These are phyloP conservation scores for Ophiosphaerella narmari DNA, from an alignment of 2,329 filamentous ascomycete genomes.

Conservation along the genomic window DNA sequence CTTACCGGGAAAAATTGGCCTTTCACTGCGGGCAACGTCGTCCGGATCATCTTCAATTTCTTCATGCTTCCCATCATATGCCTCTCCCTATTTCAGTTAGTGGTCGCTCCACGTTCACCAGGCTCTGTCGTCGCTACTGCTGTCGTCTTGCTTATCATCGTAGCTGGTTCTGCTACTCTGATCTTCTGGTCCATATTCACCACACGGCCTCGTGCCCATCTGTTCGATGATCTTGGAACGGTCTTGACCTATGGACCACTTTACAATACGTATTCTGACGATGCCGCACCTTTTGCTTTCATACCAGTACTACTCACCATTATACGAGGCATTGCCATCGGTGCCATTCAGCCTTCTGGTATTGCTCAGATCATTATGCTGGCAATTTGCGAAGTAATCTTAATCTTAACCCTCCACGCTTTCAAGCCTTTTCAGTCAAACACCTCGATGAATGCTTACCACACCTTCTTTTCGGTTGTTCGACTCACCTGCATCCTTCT, in stretches of 20 bases:
- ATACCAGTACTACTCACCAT: slow-evolving; percentile 85
- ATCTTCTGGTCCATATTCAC: slow-evolving; percentile 78
- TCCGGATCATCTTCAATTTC: slow-evolving; percentile 90
- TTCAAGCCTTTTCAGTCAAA: slow-evolving; percentile 88
- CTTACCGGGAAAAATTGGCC: slow-evolving; percentile 89
- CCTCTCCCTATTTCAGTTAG: slow-evolving; percentile 88
- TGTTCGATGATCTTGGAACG: slow-evolving; percentile 92
- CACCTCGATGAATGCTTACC: slow-evolving; percentile 97
- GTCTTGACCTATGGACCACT: slow-evolving; percentile 88
- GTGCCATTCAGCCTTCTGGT: slow-evolving; percentile 88
- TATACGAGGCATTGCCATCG: slow-evolving; percentile 85
- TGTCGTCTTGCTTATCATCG: slow-evolving; percentile 71
- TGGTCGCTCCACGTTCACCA: slow-evolving; percentile 71
- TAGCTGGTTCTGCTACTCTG: slow-evolving; percentile 77
- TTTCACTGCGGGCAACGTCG: slow-evolving; percentile 63
- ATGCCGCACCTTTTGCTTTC: slow-evolving; percentile 86
- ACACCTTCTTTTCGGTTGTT: slow-evolving; percentile 79
- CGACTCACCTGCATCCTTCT: slow-evolving; percentile 69
- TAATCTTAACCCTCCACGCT: slow-evolving; percentile 82
- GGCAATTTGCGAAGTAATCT: slow-evolving; percentile 91
- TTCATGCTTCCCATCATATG: slow-evolving; percentile 86
- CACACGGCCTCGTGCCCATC: slow-evolving; percentile 79
- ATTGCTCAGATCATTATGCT: slow-evolving; percentile 91
- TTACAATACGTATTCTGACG: slow-evolving; percentile 97
- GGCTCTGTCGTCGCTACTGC: slow-evolving; percentile 75